These are phyloP conservation scores for Blechomonas ayalai DNA, from an alignment of 208 protist species.

Conservation along the genomic window DNA sequence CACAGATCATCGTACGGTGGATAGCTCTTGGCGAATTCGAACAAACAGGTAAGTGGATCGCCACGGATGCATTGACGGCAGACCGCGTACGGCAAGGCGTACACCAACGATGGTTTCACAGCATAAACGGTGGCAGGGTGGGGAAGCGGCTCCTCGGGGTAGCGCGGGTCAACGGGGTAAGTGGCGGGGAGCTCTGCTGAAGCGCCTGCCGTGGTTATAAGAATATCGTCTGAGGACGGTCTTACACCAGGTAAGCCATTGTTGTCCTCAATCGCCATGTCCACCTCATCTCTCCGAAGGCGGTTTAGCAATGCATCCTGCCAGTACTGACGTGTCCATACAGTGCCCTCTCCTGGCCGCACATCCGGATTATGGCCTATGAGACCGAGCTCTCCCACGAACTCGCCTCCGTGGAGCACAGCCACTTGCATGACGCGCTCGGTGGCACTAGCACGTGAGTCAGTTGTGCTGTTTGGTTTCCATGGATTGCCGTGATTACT, in stretches of 20 bases:
- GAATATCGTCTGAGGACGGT: neutral
- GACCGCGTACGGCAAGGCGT: slow-evolving; percentile 16
- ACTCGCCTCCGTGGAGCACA: slow-evolving; percentile 43
- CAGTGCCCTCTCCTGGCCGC: slow-evolving; percentile 31
- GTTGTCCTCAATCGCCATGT: slow-evolving; percentile 7
- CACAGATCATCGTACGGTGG: slow-evolving; percentile 36
- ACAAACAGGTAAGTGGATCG: slow-evolving; percentile 16
- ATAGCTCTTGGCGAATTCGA: slow-evolving; percentile 50
- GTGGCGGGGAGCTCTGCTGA: neutral
- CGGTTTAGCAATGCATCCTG: slow-evolving; percentile 18
- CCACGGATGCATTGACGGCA: slow-evolving; percentile 17
- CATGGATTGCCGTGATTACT: neutral
- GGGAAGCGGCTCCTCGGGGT: slow-evolving; percentile 8
- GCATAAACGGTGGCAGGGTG: slow-evolving; percentile 42
- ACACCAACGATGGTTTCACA: slow-evolving; percentile 20
- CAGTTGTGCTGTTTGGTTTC: neutral
- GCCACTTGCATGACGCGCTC: slow-evolving; percentile 47
- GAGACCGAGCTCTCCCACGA: slow-evolving; percentile 66
- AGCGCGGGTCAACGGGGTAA: slow-evolving; percentile 13
- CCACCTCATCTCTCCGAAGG: slow-evolving; percentile 8
- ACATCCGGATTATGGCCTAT: slow-evolving; percentile 53
- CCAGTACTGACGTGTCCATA: slow-evolving; percentile 61
- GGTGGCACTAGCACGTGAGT: neutral
- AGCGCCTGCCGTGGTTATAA: slow-evolving; percentile 10
- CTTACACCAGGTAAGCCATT: neutral